Evolutionary conservation across 2,329 filamentous ascomycete genomes (phyloP).

Genomic region (Trichoderma cornu-damae): DNA sequence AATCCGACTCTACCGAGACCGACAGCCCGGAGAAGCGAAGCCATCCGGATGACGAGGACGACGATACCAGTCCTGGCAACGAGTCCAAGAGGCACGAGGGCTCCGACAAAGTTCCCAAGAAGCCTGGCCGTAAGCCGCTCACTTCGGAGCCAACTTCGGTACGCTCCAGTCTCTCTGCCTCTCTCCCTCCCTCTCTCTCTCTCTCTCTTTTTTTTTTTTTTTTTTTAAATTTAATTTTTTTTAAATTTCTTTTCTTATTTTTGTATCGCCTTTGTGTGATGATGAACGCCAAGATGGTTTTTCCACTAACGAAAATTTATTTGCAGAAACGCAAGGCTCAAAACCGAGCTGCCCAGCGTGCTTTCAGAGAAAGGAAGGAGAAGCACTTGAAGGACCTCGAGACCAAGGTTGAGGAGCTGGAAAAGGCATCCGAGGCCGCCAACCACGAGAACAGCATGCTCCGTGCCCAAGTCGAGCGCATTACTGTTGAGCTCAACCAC

Average conservation of each 20-base stretch:
- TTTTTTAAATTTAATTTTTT: background rate
- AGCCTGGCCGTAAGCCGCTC: slow-evolving; percentile 90
- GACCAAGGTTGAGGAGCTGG: slow-evolving; percentile 67
- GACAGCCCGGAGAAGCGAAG: slow-evolving; percentile 63
- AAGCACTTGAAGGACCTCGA: slow-evolving; percentile 84
- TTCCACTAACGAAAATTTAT: background rate
- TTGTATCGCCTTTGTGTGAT: too few relatives aligned
- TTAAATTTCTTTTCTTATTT: slow-evolving; percentile 1
- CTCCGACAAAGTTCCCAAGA: slow-evolving; percentile 84
- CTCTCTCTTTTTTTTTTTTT: too few relatives aligned
- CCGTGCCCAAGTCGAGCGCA: slow-evolving; percentile 79
- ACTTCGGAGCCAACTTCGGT: slow-evolving; percentile 95
- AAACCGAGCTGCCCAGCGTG: slow-evolving; percentile 85
- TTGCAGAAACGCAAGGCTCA: slow-evolving; percentile 88
- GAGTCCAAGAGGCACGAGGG: slow-evolving; percentile 70
- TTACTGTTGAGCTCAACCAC: slow-evolving; percentile 79
- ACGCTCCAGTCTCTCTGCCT: too few relatives aligned
- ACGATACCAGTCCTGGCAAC: slow-evolving; percentile 47
- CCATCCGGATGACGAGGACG: slow-evolving; percentile 64
- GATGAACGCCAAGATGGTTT: slow-evolving; percentile 19
- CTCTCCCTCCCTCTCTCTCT: too few relatives aligned
- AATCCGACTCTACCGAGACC: slow-evolving; percentile 55
- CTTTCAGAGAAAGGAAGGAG: slow-evolving; percentile 92
- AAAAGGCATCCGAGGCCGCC: slow-evolving; percentile 76
- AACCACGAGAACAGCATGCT: slow-evolving; percentile 82